Evolutionary conservation across 2,329 filamentous ascomycete genomes (phyloP), one percentile per base, ranked within the genome.

Genomic region (Rhinocladiella similis): DNA sequence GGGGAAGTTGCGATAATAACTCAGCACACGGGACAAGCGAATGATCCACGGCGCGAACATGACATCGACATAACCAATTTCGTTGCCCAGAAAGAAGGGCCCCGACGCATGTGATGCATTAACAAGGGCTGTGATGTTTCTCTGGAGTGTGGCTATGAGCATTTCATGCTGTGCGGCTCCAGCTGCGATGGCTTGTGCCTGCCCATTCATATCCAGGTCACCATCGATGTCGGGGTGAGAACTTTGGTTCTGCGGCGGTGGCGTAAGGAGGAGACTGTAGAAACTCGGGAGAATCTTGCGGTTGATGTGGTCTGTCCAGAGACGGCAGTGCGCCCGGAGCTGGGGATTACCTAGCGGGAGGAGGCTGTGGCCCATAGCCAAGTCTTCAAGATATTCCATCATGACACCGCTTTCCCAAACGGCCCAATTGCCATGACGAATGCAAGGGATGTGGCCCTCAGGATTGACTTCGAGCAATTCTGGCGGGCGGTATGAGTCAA

Each of bases 321-420:
- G 73, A 42, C 91, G 83, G 56, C 85, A 90, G 54, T 88, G 84
- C 1, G 91, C 91, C 63, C 86, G 84, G 13, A 85, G 72, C 66
- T 87, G 85, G 1, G 88, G 78, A 66, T 87, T 75, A 27, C 80
- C 81, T 7, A 62, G 50, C 1, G 89, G 89, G 25, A 91, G 77
- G 6, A 95, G 75, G 5, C 83, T 72, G 3, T 80, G 75, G 1
- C 83, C 83, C 22, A 78, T 70, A 29, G 83, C 77, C 25, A 90
- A 73, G 65, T 96, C 91, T 67, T 95, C 91, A 35, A 89, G 86
- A 72, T 95, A 95, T 86, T 96, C 91, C 70, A 96, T 80, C 65
- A 96, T 81, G 2, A 95, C 87, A 1, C 83, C 84, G 65, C 88
- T 93, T 69, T 95, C 91, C 67, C 91, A 87, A 66, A 87, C 91